These are phyloP conservation scores for Fraxinus excelsior DNA, from an alignment of 257 asterid genomes.

Conservation along the genomic window DNA sequence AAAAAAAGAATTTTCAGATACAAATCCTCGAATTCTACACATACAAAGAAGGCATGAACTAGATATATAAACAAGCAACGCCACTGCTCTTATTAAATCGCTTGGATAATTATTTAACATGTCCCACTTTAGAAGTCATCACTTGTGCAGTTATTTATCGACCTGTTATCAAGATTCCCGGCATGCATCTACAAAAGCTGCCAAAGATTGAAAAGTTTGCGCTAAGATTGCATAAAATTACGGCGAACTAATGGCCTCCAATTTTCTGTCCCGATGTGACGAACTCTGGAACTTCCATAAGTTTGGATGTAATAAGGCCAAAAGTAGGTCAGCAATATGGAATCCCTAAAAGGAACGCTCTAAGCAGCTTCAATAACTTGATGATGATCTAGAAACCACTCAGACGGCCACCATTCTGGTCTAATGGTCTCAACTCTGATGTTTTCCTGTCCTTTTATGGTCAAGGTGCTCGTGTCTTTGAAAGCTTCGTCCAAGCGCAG, in stretches of 20 bases:
- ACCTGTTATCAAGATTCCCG: too few relatives aligned
- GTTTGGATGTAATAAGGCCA: background rate
- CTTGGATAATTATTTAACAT: background rate
- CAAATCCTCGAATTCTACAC: too few relatives aligned
- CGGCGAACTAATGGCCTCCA: background rate
- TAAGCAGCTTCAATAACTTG: slow-evolving; percentile 44
- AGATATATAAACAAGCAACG: too few relatives aligned
- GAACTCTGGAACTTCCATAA: background rate
- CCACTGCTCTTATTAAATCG: background rate
- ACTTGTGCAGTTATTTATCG: background rate
- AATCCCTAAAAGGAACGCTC: slow-evolving; percentile 1
- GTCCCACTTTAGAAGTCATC: background rate
- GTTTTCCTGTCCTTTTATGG: slow-evolving; percentile 57
- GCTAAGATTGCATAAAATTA: background rate
- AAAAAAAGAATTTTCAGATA: too few relatives aligned
- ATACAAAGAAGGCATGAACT: too few relatives aligned
- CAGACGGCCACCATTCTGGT: slow-evolving; percentile 96
- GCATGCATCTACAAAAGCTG: background rate
- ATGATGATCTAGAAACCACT: slow-evolving; percentile 57
- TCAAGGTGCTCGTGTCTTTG: slow-evolving; percentile 39
- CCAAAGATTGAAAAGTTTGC: background rate
- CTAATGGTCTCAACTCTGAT: slow-evolving; percentile 52
- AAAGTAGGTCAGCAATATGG: background rate
- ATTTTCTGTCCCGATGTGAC: background rate
- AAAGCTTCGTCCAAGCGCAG: slow-evolving; percentile 69